Base-by-base conservation (phyloP, 179 eudicot genomes). In the Nepenthes alata region DNA sequence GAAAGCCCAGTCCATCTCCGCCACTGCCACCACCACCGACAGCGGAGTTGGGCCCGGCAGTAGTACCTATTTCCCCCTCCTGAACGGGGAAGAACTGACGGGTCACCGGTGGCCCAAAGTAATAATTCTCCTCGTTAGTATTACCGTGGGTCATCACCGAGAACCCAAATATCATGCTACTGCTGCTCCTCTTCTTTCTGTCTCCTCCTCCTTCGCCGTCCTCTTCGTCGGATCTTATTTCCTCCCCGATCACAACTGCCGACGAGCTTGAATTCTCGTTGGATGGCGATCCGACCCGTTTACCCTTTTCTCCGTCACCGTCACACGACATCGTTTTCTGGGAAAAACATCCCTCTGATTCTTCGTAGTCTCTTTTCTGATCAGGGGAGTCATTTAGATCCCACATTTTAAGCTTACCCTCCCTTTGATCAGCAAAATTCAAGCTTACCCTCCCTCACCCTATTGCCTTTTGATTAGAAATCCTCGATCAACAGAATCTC, bases 361-460 rank as follows among this genome's bases (percentile, higher is more conserved):
- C 85, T 2, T 70, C 82, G 16, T 74, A 72, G 61, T 16, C 65
- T 56, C 60, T 57, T 13, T 35, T 65, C 35, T 66, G 82, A 75
- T 71, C 87, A 2, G 95, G 96, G 16, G 76, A 75, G 69, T 75
- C 93, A 72, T 93, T 93, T 54, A 93, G 95, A 87, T 93, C 84
- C 98, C 98, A 89, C 98, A 93, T 93, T 86, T 66, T 73, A 47
- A 71, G 75, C 25, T 25, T 25, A 25, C 1, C 25, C 25, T 25
- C 25, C 25, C 25, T 25, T 25, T 25, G 25, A 25, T 25, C 25
- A 25, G 25, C 25, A 25, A 25, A 25, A 25, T 25, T 25, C 25
- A 25, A 25, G 25, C 25, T 41, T 41, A 4, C 8, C 8, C 45
- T 1, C 45, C 45, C 45, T 41, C 45, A 4, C 8, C 8, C 45